Evolutionary conservation across 108 stramenopile species (phyloP).

Genomic region (Nannochloropsis gaditana): DNA sequence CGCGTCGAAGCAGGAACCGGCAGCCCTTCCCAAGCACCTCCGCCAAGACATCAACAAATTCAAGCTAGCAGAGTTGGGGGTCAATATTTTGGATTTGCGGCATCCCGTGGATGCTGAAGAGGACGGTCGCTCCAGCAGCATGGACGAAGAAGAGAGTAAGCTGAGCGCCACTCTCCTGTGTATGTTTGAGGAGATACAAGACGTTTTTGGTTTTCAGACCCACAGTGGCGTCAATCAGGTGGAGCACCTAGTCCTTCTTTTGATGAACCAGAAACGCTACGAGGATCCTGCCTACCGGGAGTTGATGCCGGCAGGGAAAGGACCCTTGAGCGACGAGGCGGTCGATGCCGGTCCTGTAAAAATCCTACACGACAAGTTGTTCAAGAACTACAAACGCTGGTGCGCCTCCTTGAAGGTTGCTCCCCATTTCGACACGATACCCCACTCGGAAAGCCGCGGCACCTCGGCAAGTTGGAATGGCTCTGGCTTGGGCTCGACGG

Average conservation of each 20-base stretch:
- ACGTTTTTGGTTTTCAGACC: constrained; percentile 68
- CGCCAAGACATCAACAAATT: not conserved
- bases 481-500: not conserved
- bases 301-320: not conserved
- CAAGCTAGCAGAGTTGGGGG: not conserved
- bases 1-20: not conserved
- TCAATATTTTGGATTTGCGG: constrained; percentile 11
- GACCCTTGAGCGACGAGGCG: constrained; percentile 41
- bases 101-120: not conserved
- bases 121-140: not conserved
- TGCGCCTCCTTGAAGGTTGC: constrained; percentile 76
- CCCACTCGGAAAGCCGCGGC: not conserved
- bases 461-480: not conserved
- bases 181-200: constrained; percentile 14
- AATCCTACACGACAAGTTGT: constrained; percentile 84
- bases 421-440: constrained; percentile 65
- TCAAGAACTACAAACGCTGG: constrained; percentile 96
- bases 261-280: constrained; percentile 90
- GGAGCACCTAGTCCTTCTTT: constrained; percentile 83
- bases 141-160: not conserved
- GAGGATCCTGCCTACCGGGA: constrained; percentile 43
- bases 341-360: constrained; percentile 64
- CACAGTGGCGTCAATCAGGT: constrained; percentile 87
- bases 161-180: not conserved
- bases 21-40: not conserved